A percentile compares a stretch with the other conserved stretches of the same genome.
These are phyloP conservation scores for Boletus fagicola DNA, from an alignment of 768 basidiomycete genomes.

Conservation along the genomic window DNA sequence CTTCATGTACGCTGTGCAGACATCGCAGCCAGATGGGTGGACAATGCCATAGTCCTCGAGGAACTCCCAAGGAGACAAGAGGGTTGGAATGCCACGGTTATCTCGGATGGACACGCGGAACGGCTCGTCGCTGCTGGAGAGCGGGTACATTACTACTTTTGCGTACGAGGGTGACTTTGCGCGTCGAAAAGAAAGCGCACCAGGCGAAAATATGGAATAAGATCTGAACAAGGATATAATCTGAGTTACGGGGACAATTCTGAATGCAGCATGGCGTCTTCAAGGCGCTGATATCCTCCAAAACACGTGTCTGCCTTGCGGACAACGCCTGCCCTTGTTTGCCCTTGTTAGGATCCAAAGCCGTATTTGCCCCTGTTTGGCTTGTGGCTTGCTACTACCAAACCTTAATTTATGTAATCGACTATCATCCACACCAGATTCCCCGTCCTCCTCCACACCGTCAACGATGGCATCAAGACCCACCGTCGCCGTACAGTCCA, in stretches of 20 bases:
- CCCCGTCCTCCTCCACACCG: slow-evolving; percentile 30
- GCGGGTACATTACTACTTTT: slow-evolving; percentile 30
- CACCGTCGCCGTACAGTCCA: slow-evolving; percentile 80
- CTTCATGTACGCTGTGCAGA: slow-evolving; percentile 40
- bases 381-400: slow-evolving; percentile 29
- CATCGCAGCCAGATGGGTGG: slow-evolving; percentile 39
- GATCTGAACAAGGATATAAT: slow-evolving; percentile 17
- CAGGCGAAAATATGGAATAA: slow-evolving; percentile 15
- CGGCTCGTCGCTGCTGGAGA: slow-evolving; percentile 34
- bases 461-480: slow-evolving; percentile 85
- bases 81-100: slow-evolving; percentile 33
- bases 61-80: slow-evolving; percentile 40
- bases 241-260: slow-evolving; percentile 15
- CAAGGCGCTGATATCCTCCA: slow-evolving; percentile 28
- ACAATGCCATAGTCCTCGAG: slow-evolving; percentile 41
- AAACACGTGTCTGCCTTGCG: slow-evolving; percentile 32
- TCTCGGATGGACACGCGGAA: slow-evolving; percentile 29
- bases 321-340: slow-evolving; percentile 32
- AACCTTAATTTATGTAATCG: slow-evolving; percentile 27
- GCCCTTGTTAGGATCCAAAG: slow-evolving; percentile 21
- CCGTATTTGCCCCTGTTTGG: slow-evolving; percentile 21
- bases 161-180: slow-evolving; percentile 5
- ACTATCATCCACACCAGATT: neutral
- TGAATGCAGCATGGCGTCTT: slow-evolving; percentile 2
- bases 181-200: slow-evolving; percentile 14